Evolutionary conservation across 805 yeast species (phyloP), one percentile per base, ranked within the genome.

Genomic region (Zygoascus bituminiphila): DNA sequence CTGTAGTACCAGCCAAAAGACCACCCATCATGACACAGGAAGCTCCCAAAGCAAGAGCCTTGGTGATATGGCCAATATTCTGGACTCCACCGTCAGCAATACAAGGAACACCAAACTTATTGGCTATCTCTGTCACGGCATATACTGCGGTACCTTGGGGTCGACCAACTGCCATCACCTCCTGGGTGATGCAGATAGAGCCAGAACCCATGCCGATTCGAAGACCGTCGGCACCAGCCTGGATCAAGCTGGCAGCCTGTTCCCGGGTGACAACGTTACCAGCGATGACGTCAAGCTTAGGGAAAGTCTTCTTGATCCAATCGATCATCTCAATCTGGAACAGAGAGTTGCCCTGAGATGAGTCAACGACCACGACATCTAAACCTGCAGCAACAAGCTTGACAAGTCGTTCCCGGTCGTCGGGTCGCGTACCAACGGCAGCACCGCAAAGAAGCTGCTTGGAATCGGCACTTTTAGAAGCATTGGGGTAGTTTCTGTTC

Each of bases 171-270:
- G 98, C 98, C 98, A 93, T 93, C 52, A 93, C 98, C 75, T 93
- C 98, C 75, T 93, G 98, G 47, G 98, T 93, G 67, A 93, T 93
- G 79, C 98, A 93, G 68, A 94, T 94, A 54, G 97, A 88, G 63
- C 98, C 98, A 29, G 98, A 87, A 66, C 98, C 98, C 98, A 93
- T 93, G 74, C 98, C 98, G 60, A 93, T 91, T 79, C 98, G 88
- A 63, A 93, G 77, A 68, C 89, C 98, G 69, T 93, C 98, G 47
- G 95, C 96, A 72, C 98, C 98, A 46, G 95, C 96, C 61, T 77
- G 83, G 62, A 88, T 91, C 64, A 93, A 78, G 64, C 80, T 76
- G 53, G 98, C 98, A 59, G 98, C 98, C 77, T 93, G 98, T 71
- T 91, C 98, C 71, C 98, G 84, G 58, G 97, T 89, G 53, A 89